Conservation (phyloP, 306 rosid genomes). For the Acacia crassicarpa region DNA sequence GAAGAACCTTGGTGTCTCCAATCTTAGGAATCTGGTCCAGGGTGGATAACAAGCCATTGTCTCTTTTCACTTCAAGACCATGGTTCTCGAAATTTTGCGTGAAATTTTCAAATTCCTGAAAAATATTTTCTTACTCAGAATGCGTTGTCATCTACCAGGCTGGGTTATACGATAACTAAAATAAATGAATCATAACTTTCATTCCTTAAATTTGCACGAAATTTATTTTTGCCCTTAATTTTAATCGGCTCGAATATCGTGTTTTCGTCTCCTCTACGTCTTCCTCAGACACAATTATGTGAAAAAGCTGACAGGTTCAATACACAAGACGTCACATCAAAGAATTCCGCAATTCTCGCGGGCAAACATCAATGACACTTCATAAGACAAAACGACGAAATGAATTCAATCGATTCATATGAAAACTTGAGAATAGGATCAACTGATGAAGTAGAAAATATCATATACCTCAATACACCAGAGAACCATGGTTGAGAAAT, state of each 20-base stretch:
- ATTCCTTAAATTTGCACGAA: background rate
- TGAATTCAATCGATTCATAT: background rate
- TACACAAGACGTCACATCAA: background rate
- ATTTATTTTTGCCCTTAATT: background rate
- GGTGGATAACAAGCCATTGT: slow-evolving; percentile 37
- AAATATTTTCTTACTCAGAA: slow-evolving; percentile 19
- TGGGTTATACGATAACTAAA: background rate
- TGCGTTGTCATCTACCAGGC: background rate
- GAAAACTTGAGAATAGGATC: background rate
- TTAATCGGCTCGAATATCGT: background rate
- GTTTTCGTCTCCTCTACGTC: background rate
- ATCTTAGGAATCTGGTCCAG: slow-evolving; percentile 54
- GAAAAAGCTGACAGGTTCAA: background rate
- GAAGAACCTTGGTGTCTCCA: slow-evolving; percentile 63
- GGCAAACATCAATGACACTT: background rate
- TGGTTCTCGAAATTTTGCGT: background rate
- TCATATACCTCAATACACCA: slow-evolving; percentile 7
- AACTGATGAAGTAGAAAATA: background rate
- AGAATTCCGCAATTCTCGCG: background rate
- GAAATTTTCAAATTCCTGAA: slow-evolving; percentile 47
- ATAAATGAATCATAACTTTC: background rate
- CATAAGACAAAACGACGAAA: background rate
- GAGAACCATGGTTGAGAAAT: background rate
- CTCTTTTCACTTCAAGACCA: slow-evolving; percentile 15
- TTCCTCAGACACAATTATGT: background rate